phyloP scores from a whole-genome alignment of 441 rosid species.

The Manihot esculenta region DNA sequence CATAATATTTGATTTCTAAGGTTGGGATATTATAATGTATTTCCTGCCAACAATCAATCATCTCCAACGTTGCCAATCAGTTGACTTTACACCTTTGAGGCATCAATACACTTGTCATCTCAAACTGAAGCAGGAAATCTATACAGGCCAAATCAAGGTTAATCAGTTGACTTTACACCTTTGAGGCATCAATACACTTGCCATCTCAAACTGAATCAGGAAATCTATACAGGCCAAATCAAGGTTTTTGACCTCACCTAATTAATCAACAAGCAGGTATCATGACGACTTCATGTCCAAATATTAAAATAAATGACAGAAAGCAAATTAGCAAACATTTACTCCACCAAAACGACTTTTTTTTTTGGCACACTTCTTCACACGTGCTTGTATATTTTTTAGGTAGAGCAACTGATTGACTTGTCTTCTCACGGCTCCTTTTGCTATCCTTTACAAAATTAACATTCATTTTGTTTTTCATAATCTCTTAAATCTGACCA shows the following conservation, averaged over 20 bases:
- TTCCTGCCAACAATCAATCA: too few species aligned
- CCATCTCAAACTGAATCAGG: slow-evolving; percentile 4
- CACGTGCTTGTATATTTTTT: not conserved
- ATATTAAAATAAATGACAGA: slow-evolving; percentile 19
- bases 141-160: too few species aligned
- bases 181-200: too few species aligned
- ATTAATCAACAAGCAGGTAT: slow-evolving; percentile 9
- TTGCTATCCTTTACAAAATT: slow-evolving; percentile 4
- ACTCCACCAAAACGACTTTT: not conserved
- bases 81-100: not conserved
- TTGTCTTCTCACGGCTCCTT: not conserved
- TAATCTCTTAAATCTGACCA: slow-evolving; percentile 18
- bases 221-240: slow-evolving; percentile 33
- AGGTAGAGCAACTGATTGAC: not conserved
- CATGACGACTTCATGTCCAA: slow-evolving; percentile 3
- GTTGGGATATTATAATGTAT: too few species aligned
- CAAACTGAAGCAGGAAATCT: too few species aligned
- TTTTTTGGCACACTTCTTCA: not conserved
- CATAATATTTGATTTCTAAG: too few species aligned
- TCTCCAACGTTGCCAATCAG: too few species aligned
- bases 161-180: too few species aligned
- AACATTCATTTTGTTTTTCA: too few species aligned
- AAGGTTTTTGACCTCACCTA: not conserved
- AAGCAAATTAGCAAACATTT: not conserved
- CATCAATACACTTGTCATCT: not conserved